phyloP scores from a whole-genome alignment of 2,329 filamentous ascomycete genomes.

The Cadophora sp. region DNA sequence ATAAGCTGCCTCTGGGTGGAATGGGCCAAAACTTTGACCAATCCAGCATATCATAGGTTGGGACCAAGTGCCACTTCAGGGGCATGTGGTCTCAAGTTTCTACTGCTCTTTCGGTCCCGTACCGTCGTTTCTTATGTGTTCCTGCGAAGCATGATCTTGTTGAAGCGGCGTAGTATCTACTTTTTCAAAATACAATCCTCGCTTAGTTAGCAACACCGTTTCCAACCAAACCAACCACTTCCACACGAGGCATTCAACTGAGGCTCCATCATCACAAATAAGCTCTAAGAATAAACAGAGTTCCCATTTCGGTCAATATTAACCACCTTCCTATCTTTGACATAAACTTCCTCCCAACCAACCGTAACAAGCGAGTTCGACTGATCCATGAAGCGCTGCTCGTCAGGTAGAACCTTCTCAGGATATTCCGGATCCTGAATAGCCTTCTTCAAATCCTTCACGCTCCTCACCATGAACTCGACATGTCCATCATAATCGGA shows the following conservation, averaged over 20 bases:
- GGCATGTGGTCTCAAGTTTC: too few relatives aligned
- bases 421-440: constrained; percentile 21
- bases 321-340: constrained; percentile 8
- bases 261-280: not conserved
- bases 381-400: constrained; percentile 11
- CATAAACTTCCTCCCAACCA: constrained; percentile 19
- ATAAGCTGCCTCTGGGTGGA: too few relatives aligned
- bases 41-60: too few relatives aligned
- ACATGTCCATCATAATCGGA: constrained; percentile 21
- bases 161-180: not conserved
- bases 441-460: constrained; percentile 21
- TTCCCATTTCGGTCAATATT: not conserved
- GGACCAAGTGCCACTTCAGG: too few relatives aligned
- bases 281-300: not conserved
- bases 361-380: constrained; percentile 13
- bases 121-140: too few relatives aligned
- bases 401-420: constrained; percentile 13
- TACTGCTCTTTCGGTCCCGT: too few relatives aligned
- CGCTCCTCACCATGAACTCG: constrained; percentile 8
- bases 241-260: not conserved
- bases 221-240: not conserved
- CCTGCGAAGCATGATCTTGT: not conserved
- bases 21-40: too few relatives aligned
- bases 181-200: not conserved
- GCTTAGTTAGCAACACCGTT: not conserved